Evolutionary conservation across 2,329 filamentous ascomycete species (phyloP), one percentile per base, ranked within the genome.

Genomic region (Trichoderma sp.): DNA sequence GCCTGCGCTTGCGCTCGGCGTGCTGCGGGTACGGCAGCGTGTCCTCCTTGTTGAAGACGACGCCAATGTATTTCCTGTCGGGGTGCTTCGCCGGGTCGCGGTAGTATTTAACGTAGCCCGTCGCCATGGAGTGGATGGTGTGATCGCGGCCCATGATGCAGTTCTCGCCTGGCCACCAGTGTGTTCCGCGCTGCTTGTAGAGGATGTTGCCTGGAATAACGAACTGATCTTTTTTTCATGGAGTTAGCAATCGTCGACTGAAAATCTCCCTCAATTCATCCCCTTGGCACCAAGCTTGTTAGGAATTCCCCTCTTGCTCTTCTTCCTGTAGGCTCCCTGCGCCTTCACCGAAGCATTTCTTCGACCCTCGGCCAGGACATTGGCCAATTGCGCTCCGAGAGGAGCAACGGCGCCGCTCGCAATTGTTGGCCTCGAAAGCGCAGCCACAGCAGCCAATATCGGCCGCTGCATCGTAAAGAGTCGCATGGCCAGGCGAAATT

Each of bases 181-280:
- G 88, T 4, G 96, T 96, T 75, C 96, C 96, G 76, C 95, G 91
- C 82, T 99, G 96, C 79, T 93, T 94, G 88, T 96, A 99, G 82
- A 99, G 92, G 81, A 99, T 99, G 84, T 97, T 98, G 67, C 96
- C 96, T 5, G 94, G 92, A 70, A 97, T 91, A 43, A 99, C 96
- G 80, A 91, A 97, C 83, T 97, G 92, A 79, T 95, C 92, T 94
- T 24, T 40, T 27, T 55, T 5, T n/a, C 3, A 43, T 33, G 13
- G 35, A 55, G 33, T 64, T 35, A 66, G 57, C 29, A 40, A 47
- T 11, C 6, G 19, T n/a, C 19, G 24, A 19, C 31, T 27, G 4
- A 27, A 35, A 21, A 33, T 35, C 49, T n/a, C 2, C 11, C 49
- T 24, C 27, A n/a, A 5, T 33, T 21, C 10, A 27, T 13, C 11